These are phyloP conservation scores for Draba incana DNA, from an alignment of 345 rosid genomes.

Conservation along the genomic window DNA sequence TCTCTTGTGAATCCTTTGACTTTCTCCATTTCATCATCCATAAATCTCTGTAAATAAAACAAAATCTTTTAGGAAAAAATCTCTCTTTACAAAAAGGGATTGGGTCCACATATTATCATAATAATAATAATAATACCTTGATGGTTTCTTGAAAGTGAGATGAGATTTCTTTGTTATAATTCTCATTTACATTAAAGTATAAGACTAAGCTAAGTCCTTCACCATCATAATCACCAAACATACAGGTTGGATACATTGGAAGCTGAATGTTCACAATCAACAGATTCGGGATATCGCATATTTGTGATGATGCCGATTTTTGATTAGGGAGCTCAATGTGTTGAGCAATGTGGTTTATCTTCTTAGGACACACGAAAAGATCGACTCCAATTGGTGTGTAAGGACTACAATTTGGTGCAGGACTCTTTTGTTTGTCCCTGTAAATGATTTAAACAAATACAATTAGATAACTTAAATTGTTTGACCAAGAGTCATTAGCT, in stretches of 20 bases:
- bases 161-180: slow-evolving; percentile 57
- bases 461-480: not conserved
- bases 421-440: slow-evolving; percentile 72
- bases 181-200: slow-evolving; percentile 64
- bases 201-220: slow-evolving; percentile 89
- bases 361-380: slow-evolving; percentile 60
- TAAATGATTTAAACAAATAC: slow-evolving; percentile 7
- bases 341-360: slow-evolving; percentile 77
- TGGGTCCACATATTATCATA: not conserved
- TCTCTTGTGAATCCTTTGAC: slow-evolving; percentile 71
- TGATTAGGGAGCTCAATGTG: slow-evolving; percentile 69
- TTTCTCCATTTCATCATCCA: slow-evolving; percentile 73
- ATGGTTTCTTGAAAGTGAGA: slow-evolving; percentile 68
- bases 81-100: slow-evolving; percentile 12
- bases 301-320: slow-evolving; percentile 39
- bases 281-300: slow-evolving; percentile 53
- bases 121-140: slow-evolving; percentile 48
- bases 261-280: slow-evolving; percentile 78
- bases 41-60: slow-evolving; percentile 54
- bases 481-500: no score
- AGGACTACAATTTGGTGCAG: slow-evolving; percentile 66
- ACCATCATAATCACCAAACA: slow-evolving; percentile 74
- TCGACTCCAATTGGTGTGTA: slow-evolving; percentile 74
- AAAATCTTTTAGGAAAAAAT: not conserved
- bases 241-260: slow-evolving; percentile 70